A percentile compares a stretch with the other conserved stretches of the same genome.
Conservation (phyloP, 352 stramenopile species). For the Phytophthora pinifolia region DNA sequence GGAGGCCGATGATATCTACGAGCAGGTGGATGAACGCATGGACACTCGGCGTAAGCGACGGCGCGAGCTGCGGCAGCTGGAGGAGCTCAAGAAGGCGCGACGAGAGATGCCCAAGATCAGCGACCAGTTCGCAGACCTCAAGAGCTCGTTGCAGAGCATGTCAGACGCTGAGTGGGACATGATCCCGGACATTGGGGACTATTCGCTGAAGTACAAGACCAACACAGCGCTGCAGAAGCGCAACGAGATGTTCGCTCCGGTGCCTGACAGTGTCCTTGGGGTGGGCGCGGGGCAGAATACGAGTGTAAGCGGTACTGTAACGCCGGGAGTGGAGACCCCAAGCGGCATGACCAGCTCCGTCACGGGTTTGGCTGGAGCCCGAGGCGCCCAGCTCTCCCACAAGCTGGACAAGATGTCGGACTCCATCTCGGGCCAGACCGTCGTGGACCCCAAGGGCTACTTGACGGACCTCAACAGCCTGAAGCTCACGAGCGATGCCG, state of each 20-base stretch:
- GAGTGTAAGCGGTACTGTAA: slow-evolving; percentile 55
- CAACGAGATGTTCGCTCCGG: slow-evolving; percentile 94
- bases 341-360: slow-evolving; percentile 73
- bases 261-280: slow-evolving; percentile 94
- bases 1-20: slow-evolving; percentile 97
- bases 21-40: slow-evolving; percentile 96
- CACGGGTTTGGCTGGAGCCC: slow-evolving; percentile 89
- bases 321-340: slow-evolving; percentile 57
- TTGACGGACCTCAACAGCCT: slow-evolving; percentile 96
- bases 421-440: slow-evolving; percentile 94
- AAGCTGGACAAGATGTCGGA: slow-evolving; percentile 98
- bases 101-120: slow-evolving; percentile 93
- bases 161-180: slow-evolving; percentile 94
- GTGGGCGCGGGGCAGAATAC: slow-evolving; percentile 32
- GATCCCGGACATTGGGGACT: slow-evolving; percentile 97
- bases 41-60: slow-evolving; percentile 89
- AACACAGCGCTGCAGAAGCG: slow-evolving; percentile 90
- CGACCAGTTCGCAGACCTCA: slow-evolving; percentile 98
- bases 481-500: slow-evolving; percentile 92
- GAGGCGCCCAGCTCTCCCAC: slow-evolving; percentile 93
- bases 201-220: slow-evolving; percentile 92
- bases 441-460: slow-evolving; percentile 98
- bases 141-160: slow-evolving; percentile 91
- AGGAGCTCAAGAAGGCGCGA: slow-evolving; percentile 87
- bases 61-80: slow-evolving; percentile 78